phyloP scores from a whole-genome alignment of 495 filamentous ascomycete species.

The Podospora bellae-mahoneyi region DNA sequence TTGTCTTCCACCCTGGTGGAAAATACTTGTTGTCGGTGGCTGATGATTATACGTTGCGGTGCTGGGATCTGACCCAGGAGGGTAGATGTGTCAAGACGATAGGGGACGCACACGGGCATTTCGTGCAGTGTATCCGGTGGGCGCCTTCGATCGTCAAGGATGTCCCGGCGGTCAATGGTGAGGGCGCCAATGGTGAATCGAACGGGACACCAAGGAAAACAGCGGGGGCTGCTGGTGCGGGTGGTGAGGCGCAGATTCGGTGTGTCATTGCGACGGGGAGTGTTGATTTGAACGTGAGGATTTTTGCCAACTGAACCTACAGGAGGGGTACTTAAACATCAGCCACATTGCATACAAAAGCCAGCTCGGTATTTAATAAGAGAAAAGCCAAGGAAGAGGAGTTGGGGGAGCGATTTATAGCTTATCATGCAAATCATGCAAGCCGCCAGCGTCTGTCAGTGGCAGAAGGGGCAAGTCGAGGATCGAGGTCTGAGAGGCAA shows the following conservation, averaged over 20 bases:
- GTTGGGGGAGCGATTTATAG: neutral
- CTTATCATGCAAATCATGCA: neutral
- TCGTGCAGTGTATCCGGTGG: slow-evolving; percentile 86
- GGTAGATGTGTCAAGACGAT: slow-evolving; percentile 83
- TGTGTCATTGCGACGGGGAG: slow-evolving; percentile 63
- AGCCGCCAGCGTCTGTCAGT: neutral
- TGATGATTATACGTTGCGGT: slow-evolving; percentile 90
- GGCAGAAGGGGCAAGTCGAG: neutral
- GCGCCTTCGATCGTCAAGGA: slow-evolving; percentile 74
- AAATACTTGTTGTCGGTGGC: slow-evolving; percentile 83
- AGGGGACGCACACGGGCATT: slow-evolving; percentile 76
- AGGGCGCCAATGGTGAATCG: slow-evolving; percentile 50
- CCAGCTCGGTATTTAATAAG: neutral
- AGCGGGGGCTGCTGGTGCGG: slow-evolving; percentile 27
- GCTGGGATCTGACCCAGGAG: slow-evolving; percentile 93
- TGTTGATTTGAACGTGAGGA: slow-evolving; percentile 58
- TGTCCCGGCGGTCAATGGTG: slow-evolving; percentile 48
- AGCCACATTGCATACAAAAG: neutral
- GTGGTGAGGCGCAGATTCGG: slow-evolving; percentile 50
- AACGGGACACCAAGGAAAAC: slow-evolving; percentile 50
- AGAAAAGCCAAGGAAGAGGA: neutral
- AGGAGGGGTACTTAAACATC: neutral
- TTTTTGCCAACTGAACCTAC: slow-evolving; percentile 52
- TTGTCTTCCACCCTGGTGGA: slow-evolving; percentile 91
- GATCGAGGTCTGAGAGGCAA: neutral